A percentile compares a stretch with the other conserved stretches of the same genome.
These are phyloP conservation scores for Lachancea kluyveri DNA, from an alignment of 805 yeast species.

Conservation along the genomic window DNA sequence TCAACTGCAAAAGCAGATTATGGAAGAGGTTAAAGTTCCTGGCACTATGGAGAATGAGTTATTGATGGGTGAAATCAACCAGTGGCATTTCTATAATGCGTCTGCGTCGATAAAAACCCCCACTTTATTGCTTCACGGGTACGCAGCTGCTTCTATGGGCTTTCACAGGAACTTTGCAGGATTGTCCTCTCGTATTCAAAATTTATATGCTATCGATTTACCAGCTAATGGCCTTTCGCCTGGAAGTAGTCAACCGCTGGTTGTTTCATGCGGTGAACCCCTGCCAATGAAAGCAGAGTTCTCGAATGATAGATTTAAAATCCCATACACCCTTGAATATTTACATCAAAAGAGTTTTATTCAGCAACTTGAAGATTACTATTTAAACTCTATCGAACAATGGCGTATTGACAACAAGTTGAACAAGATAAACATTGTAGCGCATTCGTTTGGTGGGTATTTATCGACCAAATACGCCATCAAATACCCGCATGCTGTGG, in stretches of 20 bases:
- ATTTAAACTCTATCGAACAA: slow-evolving; percentile 50
- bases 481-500: slow-evolving; percentile 48
- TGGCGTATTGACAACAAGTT: slow-evolving; percentile 53
- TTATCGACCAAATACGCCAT: slow-evolving; percentile 59
- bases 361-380: slow-evolving; percentile 46
- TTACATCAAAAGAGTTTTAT: slow-evolving; percentile 15
- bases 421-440: slow-evolving; percentile 54
- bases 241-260: slow-evolving; percentile 37
- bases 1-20: slow-evolving; percentile 19
- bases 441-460: slow-evolving; percentile 79
- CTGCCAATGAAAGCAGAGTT: slow-evolving; percentile 21
- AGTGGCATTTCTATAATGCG: slow-evolving; percentile 29
- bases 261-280: slow-evolving; percentile 6
- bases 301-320: slow-evolving; percentile 7
- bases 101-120: slow-evolving; percentile 27
- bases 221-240: slow-evolving; percentile 67
- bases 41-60: slow-evolving; percentile 16
- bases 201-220: slow-evolving; percentile 63
- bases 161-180: slow-evolving; percentile 64
- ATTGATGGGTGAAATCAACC: slow-evolving; percentile 22
- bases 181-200: slow-evolving; percentile 42
- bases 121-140: slow-evolving; percentile 74
- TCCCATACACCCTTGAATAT: slow-evolving; percentile 17
- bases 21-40: slow-evolving; percentile 14
- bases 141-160: slow-evolving; percentile 86